Conservation (phyloP, 768 basidiomycete species). For the Cubamyces lactineus region DNA sequence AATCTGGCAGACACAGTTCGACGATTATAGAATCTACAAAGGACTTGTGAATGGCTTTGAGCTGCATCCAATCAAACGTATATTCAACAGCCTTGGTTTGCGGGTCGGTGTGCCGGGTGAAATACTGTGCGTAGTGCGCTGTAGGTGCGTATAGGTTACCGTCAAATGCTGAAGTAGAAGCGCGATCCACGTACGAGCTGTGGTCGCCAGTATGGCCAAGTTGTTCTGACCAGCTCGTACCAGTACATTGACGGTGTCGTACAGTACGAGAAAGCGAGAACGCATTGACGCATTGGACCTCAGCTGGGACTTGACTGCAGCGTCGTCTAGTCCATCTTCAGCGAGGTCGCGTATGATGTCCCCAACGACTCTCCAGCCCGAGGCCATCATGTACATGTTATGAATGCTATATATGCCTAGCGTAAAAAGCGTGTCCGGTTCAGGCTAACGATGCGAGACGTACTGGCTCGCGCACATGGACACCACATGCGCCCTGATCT, state of each 20-base stretch:
- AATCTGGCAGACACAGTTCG: constrained; percentile 77
- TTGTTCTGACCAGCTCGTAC: constrained; percentile 64
- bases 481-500: constrained; percentile 17
- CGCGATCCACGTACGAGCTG: constrained; percentile 55
- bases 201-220: constrained; percentile 71
- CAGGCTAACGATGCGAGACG: neutral
- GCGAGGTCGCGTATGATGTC: constrained; percentile 59
- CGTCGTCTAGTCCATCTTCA: constrained; percentile 57
- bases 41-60: constrained; percentile 69
- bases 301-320: constrained; percentile 55
- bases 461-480: constrained; percentile 29
- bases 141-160: neutral
- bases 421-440: neutral
- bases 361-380: constrained; percentile 77
- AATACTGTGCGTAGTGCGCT: constrained; percentile 78
- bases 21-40: constrained; percentile 85
- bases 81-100: constrained; percentile 53
- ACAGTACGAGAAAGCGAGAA: constrained; percentile 62
- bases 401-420: constrained; percentile 58
- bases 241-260: constrained; percentile 62
- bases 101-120: constrained; percentile 49
- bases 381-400: constrained; percentile 81
- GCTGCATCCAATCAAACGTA: constrained; percentile 64
- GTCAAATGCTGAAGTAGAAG: neutral
- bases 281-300: constrained; percentile 54